Evolutionary conservation across 148 eudicot species (phyloP).

Genomic region (Diospyros lotus): DNA sequence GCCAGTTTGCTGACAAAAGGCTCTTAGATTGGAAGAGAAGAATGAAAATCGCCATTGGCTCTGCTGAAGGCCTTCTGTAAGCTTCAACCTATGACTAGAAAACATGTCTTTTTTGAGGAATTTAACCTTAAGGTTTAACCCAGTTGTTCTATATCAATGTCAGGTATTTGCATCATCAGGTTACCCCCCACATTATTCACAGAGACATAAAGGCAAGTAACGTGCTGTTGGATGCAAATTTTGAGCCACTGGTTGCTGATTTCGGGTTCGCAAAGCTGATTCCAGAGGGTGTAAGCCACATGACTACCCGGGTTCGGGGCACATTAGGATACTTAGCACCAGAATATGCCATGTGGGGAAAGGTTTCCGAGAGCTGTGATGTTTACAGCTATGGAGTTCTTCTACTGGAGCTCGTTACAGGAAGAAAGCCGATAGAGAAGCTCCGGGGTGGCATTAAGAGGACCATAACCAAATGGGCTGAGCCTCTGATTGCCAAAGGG

Average conservation of each 20-base stretch:
- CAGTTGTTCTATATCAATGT: too few species aligned
- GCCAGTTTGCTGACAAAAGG: slow-evolving; percentile 32
- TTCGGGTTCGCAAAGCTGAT: slow-evolving; percentile 48
- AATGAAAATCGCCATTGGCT: slow-evolving; percentile 31
- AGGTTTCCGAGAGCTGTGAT: slow-evolving; percentile 43
- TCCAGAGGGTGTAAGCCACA: slow-evolving; percentile 45
- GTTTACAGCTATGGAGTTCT: slow-evolving; percentile 46
- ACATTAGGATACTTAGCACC: slow-evolving; percentile 47
- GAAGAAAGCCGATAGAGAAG: slow-evolving; percentile 36
- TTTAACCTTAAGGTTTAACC: too few species aligned
- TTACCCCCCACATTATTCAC: slow-evolving; percentile 44
- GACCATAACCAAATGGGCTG: slow-evolving; percentile 36
- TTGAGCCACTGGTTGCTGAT: slow-evolving; percentile 44
- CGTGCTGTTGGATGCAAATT: slow-evolving; percentile 36
- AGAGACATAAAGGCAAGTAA: slow-evolving; percentile 54
- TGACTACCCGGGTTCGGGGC: slow-evolving; percentile 47
- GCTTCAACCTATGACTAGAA: background rate
- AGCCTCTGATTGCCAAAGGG: slow-evolving; percentile 22
- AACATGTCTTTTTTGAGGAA: background rate
- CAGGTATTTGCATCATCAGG: slow-evolving; percentile 52
- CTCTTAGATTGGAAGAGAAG: slow-evolving; percentile 39
- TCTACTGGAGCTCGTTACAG: slow-evolving; percentile 37
- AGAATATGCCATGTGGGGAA: slow-evolving; percentile 55
- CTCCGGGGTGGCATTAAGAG: slow-evolving; percentile 30
- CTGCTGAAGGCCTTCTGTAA: slow-evolving; percentile 47